These are phyloP conservation scores for Pleodorina starrii DNA, from an alignment of 139 green algal species.

Conservation along the genomic window DNA sequence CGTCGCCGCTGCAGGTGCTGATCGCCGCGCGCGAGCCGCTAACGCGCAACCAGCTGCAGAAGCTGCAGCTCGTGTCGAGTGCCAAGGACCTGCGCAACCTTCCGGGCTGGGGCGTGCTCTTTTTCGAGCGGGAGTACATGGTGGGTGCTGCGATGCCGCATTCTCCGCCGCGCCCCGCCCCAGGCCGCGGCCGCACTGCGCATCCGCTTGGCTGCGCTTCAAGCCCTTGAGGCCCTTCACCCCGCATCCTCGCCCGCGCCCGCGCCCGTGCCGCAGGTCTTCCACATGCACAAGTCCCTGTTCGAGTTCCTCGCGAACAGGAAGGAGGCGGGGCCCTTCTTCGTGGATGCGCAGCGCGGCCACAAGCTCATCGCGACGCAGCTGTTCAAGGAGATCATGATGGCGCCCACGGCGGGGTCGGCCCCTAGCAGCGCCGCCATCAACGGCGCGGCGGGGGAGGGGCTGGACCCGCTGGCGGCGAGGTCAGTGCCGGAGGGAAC, in stretches of 20 bases:
- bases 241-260: no score
- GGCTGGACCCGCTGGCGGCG: not conserved
- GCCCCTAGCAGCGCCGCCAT: not conserved
- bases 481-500: no score
- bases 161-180: no score
- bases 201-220: no score
- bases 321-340: constrained; percentile 17
- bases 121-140: constrained; percentile 43
- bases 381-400: constrained; percentile 48
- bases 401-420: not conserved
- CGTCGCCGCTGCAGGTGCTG: constrained; percentile 37
- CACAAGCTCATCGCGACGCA: constrained; percentile 42
- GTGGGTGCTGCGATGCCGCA: no score
- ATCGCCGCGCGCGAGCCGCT: constrained; percentile 26
- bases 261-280: no score
- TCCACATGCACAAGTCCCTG: constrained; percentile 44
- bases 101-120: constrained; percentile 38
- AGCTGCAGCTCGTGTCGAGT: constrained; percentile 27
- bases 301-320: constrained; percentile 41
- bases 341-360: constrained; percentile 11
- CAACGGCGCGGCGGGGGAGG: not conserved
- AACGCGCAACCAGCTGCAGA: constrained; percentile 39
- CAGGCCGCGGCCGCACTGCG: no score
- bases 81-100: constrained; percentile 18
- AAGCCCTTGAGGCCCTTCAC: no score